Conservation (phyloP, 1,284 basidiomycete genomes). For the Melampsora larici-populina region DNA sequence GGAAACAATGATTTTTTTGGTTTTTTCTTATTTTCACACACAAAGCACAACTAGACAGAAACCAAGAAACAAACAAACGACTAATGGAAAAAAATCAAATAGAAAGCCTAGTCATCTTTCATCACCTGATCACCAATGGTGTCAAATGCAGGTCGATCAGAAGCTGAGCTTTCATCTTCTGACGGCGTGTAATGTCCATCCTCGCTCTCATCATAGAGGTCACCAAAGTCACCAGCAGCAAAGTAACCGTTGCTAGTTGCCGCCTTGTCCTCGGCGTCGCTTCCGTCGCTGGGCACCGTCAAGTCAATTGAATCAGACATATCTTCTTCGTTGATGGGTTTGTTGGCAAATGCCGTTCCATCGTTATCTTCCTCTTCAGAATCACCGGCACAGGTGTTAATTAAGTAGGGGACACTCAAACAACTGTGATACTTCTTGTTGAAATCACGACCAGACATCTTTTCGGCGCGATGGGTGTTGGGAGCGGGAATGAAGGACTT, state of each 20-base stretch:
- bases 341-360: not conserved
- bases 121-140: not conserved
- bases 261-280: not conserved
- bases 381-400: too few species aligned
- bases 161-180: not conserved
- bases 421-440: too few species aligned
- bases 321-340: not conserved
- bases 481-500: not conserved
- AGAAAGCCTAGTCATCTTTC: too few species aligned
- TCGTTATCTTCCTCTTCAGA: not conserved
- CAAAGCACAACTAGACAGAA: too few species aligned
- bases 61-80: too few species aligned
- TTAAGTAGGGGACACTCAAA: too few species aligned
- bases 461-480: too few species aligned
- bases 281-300: not conserved
- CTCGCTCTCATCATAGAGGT: conserved; percentile 4
- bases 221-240: conserved; percentile 5
- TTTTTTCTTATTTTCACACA: too few species aligned
- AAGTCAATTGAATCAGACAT: conserved; percentile 8
- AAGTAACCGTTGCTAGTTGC: not conserved
- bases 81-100: too few species aligned
- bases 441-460: too few species aligned
- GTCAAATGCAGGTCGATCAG: not conserved
- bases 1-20: too few species aligned
- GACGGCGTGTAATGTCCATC: not conserved